Evolutionary conservation across 1,284 basidiomycete genomes (phyloP), one percentile per base, ranked within the genome.

Genomic region (Trichosporon coremiiforme): DNA sequence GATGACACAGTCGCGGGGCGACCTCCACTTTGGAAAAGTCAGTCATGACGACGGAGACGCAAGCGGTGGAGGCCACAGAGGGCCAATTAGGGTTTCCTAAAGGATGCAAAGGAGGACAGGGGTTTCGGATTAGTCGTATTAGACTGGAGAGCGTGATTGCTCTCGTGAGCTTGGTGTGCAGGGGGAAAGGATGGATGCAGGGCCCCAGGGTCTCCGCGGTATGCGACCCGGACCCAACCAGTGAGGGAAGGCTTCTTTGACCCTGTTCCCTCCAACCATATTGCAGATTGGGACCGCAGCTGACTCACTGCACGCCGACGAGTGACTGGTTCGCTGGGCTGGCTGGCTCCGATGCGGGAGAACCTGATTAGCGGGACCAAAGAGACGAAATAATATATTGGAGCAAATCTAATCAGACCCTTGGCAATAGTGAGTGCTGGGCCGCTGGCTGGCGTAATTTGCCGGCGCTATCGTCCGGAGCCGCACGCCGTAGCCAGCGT

Each of bases 361-460:
- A 45, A 45, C 41, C 17, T 45, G 41, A 45, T 45, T 45, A 45
- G 41, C 41, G 41, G 41, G 17, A 45, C 17, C 41, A 45, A 45
- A 45, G 15, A 2, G 17, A 45, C 41, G 12, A 12, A 45, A 45
- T 35, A 1, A 45, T 45, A n/a, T 45, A 45, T 45, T 45, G 15
- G 41, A 45, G 41, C 41, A 45, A 45, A 45, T 45, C 41, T 45
- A 45, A 45, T 45, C 41, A 45, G 41, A 45, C 41, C 41, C 41
- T 45, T 45, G 41, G 17, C 41, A 13, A 6, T 45, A 12, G 41
- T n/a, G 41, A 4, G 15, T 17, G 7, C 33, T 35, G 41, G 12
- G 41, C 17, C 10, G 9, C 25, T 25, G 25, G 25, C 25, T 38
- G 15, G 41, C 41, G 41, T 45, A 45, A 45, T 45, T 45, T 45